Base-by-base conservation (phyloP, 2,329 filamentous ascomycete genomes). In the Colletotrichum echinochloae region DNA sequence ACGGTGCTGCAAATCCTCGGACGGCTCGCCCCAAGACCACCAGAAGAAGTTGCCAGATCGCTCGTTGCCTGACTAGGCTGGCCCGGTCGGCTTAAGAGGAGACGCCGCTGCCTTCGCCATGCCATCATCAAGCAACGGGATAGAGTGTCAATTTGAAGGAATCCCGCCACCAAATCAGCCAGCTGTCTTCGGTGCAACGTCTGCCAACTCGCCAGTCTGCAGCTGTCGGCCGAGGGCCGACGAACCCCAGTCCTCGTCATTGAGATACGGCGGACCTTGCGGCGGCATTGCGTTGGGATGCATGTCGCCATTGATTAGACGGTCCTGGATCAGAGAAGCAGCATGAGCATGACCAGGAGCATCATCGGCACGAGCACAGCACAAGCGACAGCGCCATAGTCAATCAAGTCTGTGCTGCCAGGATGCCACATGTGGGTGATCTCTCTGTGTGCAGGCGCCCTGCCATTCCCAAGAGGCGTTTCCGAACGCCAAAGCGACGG, bases 1-100 rank as follows among this genome's bases (percentile, higher is more conserved):
- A 71, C 68, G 65, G 68, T 68, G 64, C 68, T 59, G 67, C 67
- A 57, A 70, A 56, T 67, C 64, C 64, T 70, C 64, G 64, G 64
- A 70, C 67, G 67, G 64, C 49, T 60, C 65, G 18, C 63, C 67
- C 67, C 48, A 59, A 52, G 67, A 67, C 67, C 57, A 46, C 57
- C 67, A 37, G 52, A 63, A 35, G 41, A 67, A 46, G 23, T 62
- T 62, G 67, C 57, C 52, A 70, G 57, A 62, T 67, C 64, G 54
- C 49, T 66, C 35, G 56, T 66, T 39, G 49, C 49, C 56, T 56
- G 57, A 59, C 63, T 66, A 70, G 44, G 51, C n/a, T 59, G 51
- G 51, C 56, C 62, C 41, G 51, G 51, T 39, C 63, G 51, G 51
- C 57, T 54, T 30, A 57, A n/a, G 41, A 57, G 23, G 55, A 39